phyloP scores from a whole-genome alignment of 305 asterid species.

The Andrographis paniculata region DNA sequence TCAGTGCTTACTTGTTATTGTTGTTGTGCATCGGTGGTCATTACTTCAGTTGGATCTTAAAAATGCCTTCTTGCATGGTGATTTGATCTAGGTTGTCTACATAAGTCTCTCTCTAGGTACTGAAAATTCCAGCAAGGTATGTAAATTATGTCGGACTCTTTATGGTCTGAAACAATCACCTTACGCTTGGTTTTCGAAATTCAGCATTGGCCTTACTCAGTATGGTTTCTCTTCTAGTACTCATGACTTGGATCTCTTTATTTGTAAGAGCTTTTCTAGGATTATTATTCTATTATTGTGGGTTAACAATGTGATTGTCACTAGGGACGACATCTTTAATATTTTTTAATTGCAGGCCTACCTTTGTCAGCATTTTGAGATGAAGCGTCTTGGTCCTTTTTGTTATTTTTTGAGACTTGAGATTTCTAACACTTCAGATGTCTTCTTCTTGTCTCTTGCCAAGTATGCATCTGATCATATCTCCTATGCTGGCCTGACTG shows the following conservation, averaged over 20 bases:
- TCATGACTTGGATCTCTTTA: not conserved
- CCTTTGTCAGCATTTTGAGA: no score
- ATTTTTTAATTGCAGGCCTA: not conserved
- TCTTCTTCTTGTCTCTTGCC: not conserved
- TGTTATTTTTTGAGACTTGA: not conserved
- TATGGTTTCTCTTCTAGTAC: not conserved
- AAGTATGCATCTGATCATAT: not conserved
- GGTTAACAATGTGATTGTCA: not conserved
- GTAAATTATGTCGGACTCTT: no score
- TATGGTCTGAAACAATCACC: not conserved
- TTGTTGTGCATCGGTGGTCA: not conserved
- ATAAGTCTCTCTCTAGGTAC: no score
- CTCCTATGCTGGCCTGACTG: not conserved
- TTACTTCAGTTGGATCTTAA: no score
- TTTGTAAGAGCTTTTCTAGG: not conserved
- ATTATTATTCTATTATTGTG: not conserved
- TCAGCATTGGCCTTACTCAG: not conserved
- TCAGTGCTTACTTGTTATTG: not conserved
- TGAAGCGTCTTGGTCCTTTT: not conserved
- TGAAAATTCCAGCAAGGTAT: no score
- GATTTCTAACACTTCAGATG: not conserved
- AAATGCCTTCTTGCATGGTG: no score
- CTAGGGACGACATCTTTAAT: not conserved
- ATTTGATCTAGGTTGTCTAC: no score
- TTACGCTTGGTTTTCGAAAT: not conserved